These are phyloP conservation scores for Gossypium australe DNA, from an alignment of 345 rosid species.

Conservation along the genomic window DNA sequence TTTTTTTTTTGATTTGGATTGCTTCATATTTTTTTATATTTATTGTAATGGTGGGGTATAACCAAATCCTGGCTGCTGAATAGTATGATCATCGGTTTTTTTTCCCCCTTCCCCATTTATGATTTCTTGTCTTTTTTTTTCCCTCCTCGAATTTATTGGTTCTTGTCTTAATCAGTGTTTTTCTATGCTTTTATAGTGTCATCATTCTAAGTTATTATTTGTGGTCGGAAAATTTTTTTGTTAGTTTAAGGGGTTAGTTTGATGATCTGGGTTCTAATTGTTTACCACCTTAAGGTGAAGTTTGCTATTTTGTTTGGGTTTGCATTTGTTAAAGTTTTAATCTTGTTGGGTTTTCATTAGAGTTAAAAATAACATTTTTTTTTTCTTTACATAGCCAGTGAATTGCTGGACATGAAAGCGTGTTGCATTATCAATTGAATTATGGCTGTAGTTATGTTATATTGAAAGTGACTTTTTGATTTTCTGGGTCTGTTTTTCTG, in stretches of 20 bases:
- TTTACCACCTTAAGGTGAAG: slow-evolving; percentile 13
- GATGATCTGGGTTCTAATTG: slow-evolving; percentile 5
- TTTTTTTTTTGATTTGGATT: slow-evolving; percentile 9
- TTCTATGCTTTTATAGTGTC: not conserved
- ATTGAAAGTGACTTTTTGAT: slow-evolving; percentile 38
- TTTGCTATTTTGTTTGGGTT: slow-evolving; percentile 2
- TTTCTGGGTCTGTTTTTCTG: slow-evolving; percentile 8
- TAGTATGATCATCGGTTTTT: not conserved
- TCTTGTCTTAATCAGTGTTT: slow-evolving; percentile 17
- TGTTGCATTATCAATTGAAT: slow-evolving; percentile 30
- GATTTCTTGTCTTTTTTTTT: slow-evolving; percentile 5
- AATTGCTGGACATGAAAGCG: slow-evolving; percentile 22
- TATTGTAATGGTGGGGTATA: slow-evolving; percentile 19
- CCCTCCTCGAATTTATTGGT: slow-evolving; percentile 1
- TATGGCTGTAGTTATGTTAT: slow-evolving; percentile 12
- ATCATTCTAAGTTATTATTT: slow-evolving; percentile 16
- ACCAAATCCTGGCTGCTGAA: slow-evolving; percentile 21
- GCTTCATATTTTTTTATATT: slow-evolving; percentile 2
- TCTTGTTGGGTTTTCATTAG: slow-evolving; percentile 10
- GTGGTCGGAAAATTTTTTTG: slow-evolving; percentile 24
- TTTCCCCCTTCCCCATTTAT: not conserved
- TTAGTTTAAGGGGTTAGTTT: not conserved
- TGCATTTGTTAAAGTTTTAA: not conserved
- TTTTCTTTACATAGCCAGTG: slow-evolving; percentile 14
- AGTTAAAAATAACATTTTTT: not conserved